Conservation (phyloP, 2,329 filamentous ascomycete genomes). For the Hypomyces rosellus region DNA sequence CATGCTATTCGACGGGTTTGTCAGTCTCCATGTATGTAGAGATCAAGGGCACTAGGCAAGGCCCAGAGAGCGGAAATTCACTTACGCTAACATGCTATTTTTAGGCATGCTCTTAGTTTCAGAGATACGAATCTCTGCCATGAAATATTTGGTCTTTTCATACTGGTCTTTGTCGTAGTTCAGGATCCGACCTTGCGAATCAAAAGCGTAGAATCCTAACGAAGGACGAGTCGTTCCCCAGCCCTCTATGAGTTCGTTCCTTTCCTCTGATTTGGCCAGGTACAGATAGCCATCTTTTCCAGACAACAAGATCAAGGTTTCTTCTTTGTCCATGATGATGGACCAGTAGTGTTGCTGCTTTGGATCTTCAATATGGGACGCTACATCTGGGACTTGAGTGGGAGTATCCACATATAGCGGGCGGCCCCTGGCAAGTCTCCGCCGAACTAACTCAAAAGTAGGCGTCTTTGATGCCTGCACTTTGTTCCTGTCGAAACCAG, state of each 20-base stretch:
- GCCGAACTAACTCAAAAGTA: neutral
- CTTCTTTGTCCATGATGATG: slow-evolving; percentile 2
- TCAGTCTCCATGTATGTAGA: neutral
- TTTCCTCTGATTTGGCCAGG: neutral
- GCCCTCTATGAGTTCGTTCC: neutral
- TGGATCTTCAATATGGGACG: neutral
- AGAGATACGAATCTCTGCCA: neutral
- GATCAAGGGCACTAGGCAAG: neutral
- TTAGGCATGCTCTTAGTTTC: neutral
- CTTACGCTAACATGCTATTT: neutral
- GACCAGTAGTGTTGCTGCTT: neutral
- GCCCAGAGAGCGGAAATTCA: neutral
- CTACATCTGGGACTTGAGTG: neutral
- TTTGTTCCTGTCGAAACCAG: neutral
- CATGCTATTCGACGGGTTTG: neutral
- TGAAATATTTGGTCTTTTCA: neutral
- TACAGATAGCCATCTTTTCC: neutral
- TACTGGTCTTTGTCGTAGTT: neutral
- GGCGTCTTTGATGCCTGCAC: neutral
- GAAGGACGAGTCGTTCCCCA: neutral
- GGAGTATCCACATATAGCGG: neutral
- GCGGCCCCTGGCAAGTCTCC: neutral
- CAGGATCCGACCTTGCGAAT: neutral
- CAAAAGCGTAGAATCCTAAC: neutral
- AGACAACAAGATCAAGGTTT: neutral